phyloP scores from a whole-genome alignment of 768 basidiomycete species.

The Boletus reticulatus region DNA sequence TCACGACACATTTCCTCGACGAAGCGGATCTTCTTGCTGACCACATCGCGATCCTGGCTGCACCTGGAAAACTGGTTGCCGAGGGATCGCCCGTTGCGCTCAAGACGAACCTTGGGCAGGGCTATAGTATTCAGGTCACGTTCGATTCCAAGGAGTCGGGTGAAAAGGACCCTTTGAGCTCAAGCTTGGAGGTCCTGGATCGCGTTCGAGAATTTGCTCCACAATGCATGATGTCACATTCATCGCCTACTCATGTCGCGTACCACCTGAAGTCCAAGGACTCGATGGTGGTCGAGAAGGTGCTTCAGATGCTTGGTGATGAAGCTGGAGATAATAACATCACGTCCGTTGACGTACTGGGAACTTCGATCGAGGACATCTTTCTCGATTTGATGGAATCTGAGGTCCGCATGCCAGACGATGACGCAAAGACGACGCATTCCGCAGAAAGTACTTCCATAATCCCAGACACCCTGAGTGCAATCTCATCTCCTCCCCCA shows the following conservation, averaged over 20 bases:
- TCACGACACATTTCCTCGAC: conserved; percentile 82
- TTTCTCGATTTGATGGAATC: conserved; percentile 70
- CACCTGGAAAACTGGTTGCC: conserved; percentile 73
- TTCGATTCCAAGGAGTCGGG: conserved; percentile 39
- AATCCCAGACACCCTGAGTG: background rate
- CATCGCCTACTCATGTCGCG: conserved; percentile 42
- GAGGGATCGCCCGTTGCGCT: conserved; percentile 72
- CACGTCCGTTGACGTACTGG: conserved; percentile 61
- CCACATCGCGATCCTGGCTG: conserved; percentile 69
- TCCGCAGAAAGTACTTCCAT: conserved; percentile 1
- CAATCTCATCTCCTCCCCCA: background rate
- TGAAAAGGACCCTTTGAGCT: conserved; percentile 16
- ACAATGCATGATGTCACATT: conserved; percentile 38
- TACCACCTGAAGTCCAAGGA: conserved; percentile 68
- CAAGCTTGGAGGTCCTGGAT: conserved; percentile 35
- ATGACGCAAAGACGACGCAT: conserved; percentile 22
- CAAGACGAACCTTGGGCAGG: conserved; percentile 68
- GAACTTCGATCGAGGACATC: conserved; percentile 79
- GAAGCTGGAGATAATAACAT: conserved; percentile 40
- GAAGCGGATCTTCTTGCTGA: conserved; percentile 80
- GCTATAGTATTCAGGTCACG: conserved; percentile 61
- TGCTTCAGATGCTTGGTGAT: conserved; percentile 54
- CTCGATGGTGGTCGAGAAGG: conserved; percentile 46
- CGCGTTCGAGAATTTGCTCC: conserved; percentile 47
- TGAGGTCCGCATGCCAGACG: conserved; percentile 23